Evolutionary conservation across 2,329 filamentous ascomycete species (phyloP).

Genomic region (Ophioceras dolichostomum): DNA sequence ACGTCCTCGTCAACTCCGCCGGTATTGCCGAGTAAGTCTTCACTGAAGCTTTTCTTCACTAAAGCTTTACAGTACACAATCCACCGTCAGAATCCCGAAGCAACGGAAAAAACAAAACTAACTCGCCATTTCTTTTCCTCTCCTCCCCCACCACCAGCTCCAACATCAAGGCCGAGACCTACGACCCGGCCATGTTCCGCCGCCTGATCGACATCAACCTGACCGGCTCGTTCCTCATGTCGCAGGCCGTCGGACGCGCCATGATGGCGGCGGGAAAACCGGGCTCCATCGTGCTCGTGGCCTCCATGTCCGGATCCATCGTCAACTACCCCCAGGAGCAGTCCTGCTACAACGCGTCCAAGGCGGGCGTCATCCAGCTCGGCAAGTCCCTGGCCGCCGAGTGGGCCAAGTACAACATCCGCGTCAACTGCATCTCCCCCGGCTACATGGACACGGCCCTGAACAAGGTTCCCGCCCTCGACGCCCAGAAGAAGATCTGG

Average conservation of each 20-base stretch:
- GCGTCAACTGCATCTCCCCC: slow-evolving; percentile 60
- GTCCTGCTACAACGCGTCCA: slow-evolving; percentile 61
- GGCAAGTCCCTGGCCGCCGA: slow-evolving; percentile 64
- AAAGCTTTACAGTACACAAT: too few relatives aligned
- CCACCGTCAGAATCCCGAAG: too few relatives aligned
- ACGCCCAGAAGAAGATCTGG: background rate
- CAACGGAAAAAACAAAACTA: too few relatives aligned
- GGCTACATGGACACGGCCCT: slow-evolving; percentile 70
- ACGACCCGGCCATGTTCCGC: slow-evolving; percentile 65
- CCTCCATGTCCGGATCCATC: slow-evolving; percentile 67
- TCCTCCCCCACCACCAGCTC: too few relatives aligned
- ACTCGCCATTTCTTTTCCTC: too few relatives aligned
- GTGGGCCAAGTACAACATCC: slow-evolving; percentile 64
- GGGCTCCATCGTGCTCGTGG: slow-evolving; percentile 63
- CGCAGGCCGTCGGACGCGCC: slow-evolving; percentile 56
- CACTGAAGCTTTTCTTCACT: too few relatives aligned
- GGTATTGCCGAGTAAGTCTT: slow-evolving; percentile 77
- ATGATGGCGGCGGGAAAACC: slow-evolving; percentile 64
- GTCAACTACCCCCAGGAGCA: slow-evolving; percentile 68
- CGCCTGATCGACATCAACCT: slow-evolving; percentile 74
- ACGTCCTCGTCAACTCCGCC: slow-evolving; percentile 69
- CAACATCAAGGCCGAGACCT: slow-evolving; percentile 71
- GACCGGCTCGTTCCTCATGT: slow-evolving; percentile 66
- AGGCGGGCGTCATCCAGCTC: slow-evolving; percentile 49
- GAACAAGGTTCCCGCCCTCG: background rate